Base-by-base conservation (phyloP, 495 filamentous ascomycete species). In the Lophiostoma macrostomum region DNA sequence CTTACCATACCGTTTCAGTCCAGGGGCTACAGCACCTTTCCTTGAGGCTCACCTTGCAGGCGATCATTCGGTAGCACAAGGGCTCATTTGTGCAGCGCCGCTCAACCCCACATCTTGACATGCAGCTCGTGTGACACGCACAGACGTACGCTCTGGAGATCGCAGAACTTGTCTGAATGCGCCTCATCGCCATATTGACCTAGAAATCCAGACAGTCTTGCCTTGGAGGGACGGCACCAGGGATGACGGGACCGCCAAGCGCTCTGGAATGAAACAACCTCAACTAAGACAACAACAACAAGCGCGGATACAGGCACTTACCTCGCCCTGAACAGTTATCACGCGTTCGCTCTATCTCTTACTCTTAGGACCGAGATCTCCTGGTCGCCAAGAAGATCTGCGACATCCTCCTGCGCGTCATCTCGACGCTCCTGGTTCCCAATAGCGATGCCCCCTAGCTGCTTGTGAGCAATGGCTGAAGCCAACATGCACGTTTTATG, bases 101-200 rank as follows among this genome's bases (percentile, higher is more conserved):
- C 29, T 57, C 27, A 44, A 27, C 53, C 53, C 44, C 45, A 49
- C 53, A 57, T 43, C 38, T 22, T 14, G 37, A 50, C 53, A 57
- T 38, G 53, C 53, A 50, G 24, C 45, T 35, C 38, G 45, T 57
- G 29, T 35, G 13, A 56, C 52, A 31, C 10, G 12, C 13, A 35
- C 37, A 42, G 4, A 8, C 5, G 20, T 18, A 22, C 23, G n/a
- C 14, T 22, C 18, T 27, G 10, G 4, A 37, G n/a, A 16, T 18
- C 7, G 3, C 25, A 22, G 25, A 44, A 12, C 4, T 28, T 7
- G 4, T 30, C 42, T 4, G 5, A 18, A 34, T 19, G 5, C n/a
- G 22, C 16, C 39, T 14, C n/a, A 20, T 22, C 2, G 16, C 27
- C 6, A n/a, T 8, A 16, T 13, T 29, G 8, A 34, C 34, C 11